phyloP scores from a whole-genome alignment of 768 basidiomycete species.

The Exsudoporus frostii region DNA sequence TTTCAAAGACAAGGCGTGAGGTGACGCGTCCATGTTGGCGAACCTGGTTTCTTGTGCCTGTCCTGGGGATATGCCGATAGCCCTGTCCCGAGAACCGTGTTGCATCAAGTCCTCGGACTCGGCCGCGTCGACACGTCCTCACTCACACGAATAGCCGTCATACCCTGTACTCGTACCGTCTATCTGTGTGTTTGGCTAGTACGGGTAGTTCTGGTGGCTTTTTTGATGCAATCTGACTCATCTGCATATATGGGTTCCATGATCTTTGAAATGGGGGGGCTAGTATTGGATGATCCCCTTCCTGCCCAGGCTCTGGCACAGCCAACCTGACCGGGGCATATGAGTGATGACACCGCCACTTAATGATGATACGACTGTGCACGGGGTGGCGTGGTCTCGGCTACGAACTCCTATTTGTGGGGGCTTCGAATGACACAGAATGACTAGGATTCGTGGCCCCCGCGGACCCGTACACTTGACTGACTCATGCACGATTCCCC shows the following conservation, averaged over 20 bases:
- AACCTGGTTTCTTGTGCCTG: neutral
- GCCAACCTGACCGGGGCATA: constrained; percentile 1
- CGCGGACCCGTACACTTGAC: neutral
- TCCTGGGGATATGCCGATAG: neutral
- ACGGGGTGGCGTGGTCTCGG: neutral
- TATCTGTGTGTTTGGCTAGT: neutral
- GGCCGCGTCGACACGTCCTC: neutral
- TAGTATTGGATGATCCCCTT: neutral
- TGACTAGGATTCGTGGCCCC: neutral
- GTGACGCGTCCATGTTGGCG: neutral
- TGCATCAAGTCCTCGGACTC: neutral
- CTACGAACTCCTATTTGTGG: neutral
- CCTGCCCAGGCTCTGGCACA: no score
- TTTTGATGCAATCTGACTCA: neutral
- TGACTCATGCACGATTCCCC: neutral
- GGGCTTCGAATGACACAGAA: neutral
- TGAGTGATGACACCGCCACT: constrained; percentile 6
- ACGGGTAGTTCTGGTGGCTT: neutral
- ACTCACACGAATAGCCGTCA: constrained; percentile 11
- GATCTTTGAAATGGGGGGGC: neutral
- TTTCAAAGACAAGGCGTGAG: neutral
- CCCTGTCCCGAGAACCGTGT: neutral
- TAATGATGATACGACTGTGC: neutral
- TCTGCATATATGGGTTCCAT: neutral
- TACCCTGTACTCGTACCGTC: constrained; percentile 15